Base-by-base conservation (phyloP, 345 rosid genomes). In the Eucalyptus sideroxylon region DNA sequence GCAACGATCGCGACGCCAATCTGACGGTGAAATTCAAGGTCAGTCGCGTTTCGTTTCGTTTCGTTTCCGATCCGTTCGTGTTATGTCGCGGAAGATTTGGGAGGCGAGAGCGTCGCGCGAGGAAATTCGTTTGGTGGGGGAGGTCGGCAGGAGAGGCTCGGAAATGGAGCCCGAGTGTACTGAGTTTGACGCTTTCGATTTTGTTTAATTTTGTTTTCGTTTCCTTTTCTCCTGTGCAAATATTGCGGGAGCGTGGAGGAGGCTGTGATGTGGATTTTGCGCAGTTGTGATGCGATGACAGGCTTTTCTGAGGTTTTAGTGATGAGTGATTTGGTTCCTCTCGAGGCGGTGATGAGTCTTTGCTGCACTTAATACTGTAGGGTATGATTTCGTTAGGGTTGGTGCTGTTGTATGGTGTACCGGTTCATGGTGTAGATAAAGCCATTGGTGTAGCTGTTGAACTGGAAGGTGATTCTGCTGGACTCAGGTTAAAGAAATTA, bases 1-100 rank as follows among this genome's bases (percentile, higher is more conserved):
- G 99, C 92, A 98, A 98, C 90, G 99, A 98, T 90, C 98, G 98
- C 47, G 99, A 97, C 30, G 97, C 99, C 93, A 98, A 98, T 93
- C 89, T 90, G 87, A 95, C 94, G 86, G 94, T 96, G 90, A 92
- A 95, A 83, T 98, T 95, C 93, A 96, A 95, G 99, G 99, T 98
- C 69, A 81, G 50, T 90, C 82, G 34, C 86, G 27, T 21, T 44
- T 5, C 37, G 44, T n/a, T 72, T 37, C 37, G 44, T n/a, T 72
- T n/a, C 37, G 44, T n/a, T 72, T 45, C 40, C 83, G 44, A 21
- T 37, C 6, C 31, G 8, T 51, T 50, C 86, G 12, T 80, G 51
- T 30, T 45, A 47, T 16, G 53, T 59, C 80, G 55, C n/a, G 6
- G 13, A 9, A 59, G 47, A 14, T 83, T 31, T 83, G 30, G 34